phyloP scores from a whole-genome alignment of 352 stramenopile genomes.

The Phytophthora meadii region DNA sequence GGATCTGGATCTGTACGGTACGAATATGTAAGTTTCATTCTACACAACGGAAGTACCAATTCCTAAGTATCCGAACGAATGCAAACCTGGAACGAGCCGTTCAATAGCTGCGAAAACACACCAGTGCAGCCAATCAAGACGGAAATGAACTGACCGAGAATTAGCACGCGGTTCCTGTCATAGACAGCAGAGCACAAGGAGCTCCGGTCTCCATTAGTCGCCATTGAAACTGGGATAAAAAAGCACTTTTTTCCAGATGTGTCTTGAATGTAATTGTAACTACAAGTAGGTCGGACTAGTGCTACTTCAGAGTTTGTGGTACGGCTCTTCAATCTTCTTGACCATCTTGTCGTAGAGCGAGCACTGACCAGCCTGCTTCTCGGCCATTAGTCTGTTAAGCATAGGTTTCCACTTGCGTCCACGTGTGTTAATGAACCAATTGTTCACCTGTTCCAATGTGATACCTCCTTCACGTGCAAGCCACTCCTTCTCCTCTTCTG shows the following conservation, averaged over 20 bases:
- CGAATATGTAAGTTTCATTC: conserved; percentile 16
- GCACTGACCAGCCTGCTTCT: conserved; percentile 68
- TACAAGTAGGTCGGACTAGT: conserved; percentile 4
- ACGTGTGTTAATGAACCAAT: conserved; percentile 91
- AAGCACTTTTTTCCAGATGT: background rate
- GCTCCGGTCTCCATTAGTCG: conserved; percentile 11
- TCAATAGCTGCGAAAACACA: conserved; percentile 88
- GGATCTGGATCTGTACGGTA: conserved; percentile 65
- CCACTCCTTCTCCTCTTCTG: conserved; percentile 84
- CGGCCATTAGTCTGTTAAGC: conserved; percentile 71
- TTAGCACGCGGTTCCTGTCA: conserved; percentile 61
- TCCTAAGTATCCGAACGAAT: background rate
- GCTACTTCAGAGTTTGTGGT: conserved; percentile 48
- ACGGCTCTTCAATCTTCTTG: conserved; percentile 81
- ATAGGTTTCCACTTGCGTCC: conserved; percentile 89
- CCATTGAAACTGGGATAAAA: conserved; percentile 8
- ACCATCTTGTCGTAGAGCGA: conserved; percentile 81
- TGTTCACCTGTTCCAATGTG: conserved; percentile 89
- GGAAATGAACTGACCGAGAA: conserved; percentile 90
- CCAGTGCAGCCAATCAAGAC: conserved; percentile 88
- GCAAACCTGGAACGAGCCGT: conserved; percentile 76
- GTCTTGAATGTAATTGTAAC: background rate
- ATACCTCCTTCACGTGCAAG: conserved; percentile 73
- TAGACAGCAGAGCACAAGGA: conserved; percentile 31
- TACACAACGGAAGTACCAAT: conserved; percentile 30